Evolutionary conservation across 2,329 filamentous ascomycete genomes (phyloP).

Genomic region (Penicillium olsonii): DNA sequence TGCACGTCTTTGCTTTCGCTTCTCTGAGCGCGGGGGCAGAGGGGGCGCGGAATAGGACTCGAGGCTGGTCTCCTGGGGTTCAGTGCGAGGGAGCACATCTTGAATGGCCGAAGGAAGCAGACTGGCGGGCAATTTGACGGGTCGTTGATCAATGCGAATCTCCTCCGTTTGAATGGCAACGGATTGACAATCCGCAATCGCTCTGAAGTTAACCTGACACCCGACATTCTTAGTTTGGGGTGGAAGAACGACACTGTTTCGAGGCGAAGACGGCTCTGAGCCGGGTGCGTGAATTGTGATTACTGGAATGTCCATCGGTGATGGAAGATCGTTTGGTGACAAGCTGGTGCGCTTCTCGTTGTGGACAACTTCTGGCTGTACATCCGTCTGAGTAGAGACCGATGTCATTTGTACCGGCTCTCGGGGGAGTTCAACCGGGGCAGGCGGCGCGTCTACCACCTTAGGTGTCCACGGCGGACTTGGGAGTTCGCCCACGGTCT

Average conservation of each 20-base stretch:
- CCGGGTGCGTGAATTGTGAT: conserved; percentile 90
- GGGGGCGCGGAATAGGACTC: conserved; percentile 37
- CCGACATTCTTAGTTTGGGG: conserved; percentile 77
- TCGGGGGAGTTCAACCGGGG: conserved; percentile 11
- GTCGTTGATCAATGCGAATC: conserved; percentile 78
- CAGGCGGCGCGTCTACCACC: conserved; percentile 22
- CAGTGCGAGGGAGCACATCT: conserved; percentile 46
- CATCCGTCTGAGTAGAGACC: conserved; percentile 38
- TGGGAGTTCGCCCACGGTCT: conserved; percentile 43
- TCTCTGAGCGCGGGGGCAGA: conserved; percentile 36
- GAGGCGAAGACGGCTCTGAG: conserved; percentile 78
- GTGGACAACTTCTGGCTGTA: conserved; percentile 13
- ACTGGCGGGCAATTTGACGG: conserved; percentile 73
- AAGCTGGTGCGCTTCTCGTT: conserved; percentile 13
- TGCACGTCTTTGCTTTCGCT: conserved; percentile 27
- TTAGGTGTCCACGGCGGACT: conserved; percentile 40
- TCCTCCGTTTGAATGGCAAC: conserved; percentile 82
- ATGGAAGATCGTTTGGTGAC: conserved; percentile 15
- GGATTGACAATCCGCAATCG: conserved; percentile 51
- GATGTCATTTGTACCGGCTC: conserved; percentile 28
- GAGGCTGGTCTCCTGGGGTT: conserved; percentile 29
- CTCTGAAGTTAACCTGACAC: conserved; percentile 70
- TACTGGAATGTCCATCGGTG: conserved; percentile 65
- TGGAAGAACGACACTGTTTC: conserved; percentile 72
- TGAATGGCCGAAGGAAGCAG: conserved; percentile 75